Conservation (phyloP, 305 asterid species). For the Fraxinus latifolia region DNA sequence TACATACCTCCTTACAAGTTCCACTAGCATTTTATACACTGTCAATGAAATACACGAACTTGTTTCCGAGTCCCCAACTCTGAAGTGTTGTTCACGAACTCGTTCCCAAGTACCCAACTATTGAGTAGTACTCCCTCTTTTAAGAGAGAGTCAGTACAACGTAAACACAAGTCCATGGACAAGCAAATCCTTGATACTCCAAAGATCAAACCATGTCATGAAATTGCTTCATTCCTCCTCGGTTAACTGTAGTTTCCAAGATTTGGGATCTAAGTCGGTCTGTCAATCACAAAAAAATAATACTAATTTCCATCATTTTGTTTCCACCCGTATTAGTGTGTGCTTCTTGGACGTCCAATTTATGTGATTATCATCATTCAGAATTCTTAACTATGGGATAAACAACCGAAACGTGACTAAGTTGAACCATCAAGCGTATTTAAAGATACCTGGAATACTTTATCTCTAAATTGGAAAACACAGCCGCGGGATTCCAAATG, state of each 20-base stretch:
- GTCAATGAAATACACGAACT: background rate
- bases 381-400: background rate
- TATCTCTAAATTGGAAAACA: constrained; percentile 40
- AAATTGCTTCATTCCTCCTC: constrained; percentile 22
- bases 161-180: background rate
- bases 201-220: background rate
- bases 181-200: background rate
- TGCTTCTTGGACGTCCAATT: background rate
- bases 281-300: constrained; percentile 8
- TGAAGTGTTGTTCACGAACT: background rate
- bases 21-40: background rate
- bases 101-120: background rate
- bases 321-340: background rate
- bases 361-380: background rate
- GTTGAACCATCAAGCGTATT: background rate
- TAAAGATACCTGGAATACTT: constrained; percentile 35
- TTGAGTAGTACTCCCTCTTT: background rate
- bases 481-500: constrained; percentile 51
- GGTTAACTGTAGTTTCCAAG: constrained; percentile 40
- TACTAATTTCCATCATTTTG: background rate
- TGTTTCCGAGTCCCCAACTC: background rate
- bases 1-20: background rate
- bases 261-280: constrained; percentile 44
- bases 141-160: background rate
- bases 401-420: background rate